Base-by-base conservation (phyloP, 2,329 filamentous ascomycete species). In the Phaeosphaeriaceae sp. region DNA sequence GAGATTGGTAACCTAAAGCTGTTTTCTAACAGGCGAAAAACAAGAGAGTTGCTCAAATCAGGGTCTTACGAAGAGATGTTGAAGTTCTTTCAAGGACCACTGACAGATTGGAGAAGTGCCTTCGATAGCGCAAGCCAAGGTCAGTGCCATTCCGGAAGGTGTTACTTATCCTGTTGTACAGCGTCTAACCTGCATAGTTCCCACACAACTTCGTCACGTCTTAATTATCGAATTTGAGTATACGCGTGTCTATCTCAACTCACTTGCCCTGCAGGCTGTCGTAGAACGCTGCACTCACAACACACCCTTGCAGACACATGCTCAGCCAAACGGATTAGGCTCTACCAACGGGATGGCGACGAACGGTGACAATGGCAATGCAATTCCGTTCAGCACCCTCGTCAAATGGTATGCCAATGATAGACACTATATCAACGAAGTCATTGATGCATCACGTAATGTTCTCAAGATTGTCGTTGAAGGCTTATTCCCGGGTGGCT, bases 141-240 rank as follows among this genome's bases (percentile, higher is more conserved):
- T 76, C 60, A 35, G 56, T 54, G 30, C 3, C 11, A 1, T 2
- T 1, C 9, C 15, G 21, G 4, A 17, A 2, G 15, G 15, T 13
- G 1, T 6, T 13, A 11, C 13, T 13, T 39, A 23, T 32, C n/a
- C 26, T 45, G 12, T 39, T 18, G 23, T 43, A 42, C 44, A 35
- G 43, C 46, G 16, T 23, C 74, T 60, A 73, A 47, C 32, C 5
- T 34, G 20, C 13, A 47, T 58, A 80, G 83, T 86, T 23, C 77
- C 81, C 1, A 76, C 79, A 13, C 76, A 83, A 48, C 84, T 87
- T 75, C 79, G 81, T 37, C 86, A 92, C 68, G 92, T 97, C 50
- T 79, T 99, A 23, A 88, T 86, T 6, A 97, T 97, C 58, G 94
- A 99, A 76, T 97, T 94, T 67, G 91, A 97, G 67, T 97, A 97